phyloP scores from a whole-genome alignment of 2,329 filamentous ascomycete species.

The Elsinoe perseae region DNA sequence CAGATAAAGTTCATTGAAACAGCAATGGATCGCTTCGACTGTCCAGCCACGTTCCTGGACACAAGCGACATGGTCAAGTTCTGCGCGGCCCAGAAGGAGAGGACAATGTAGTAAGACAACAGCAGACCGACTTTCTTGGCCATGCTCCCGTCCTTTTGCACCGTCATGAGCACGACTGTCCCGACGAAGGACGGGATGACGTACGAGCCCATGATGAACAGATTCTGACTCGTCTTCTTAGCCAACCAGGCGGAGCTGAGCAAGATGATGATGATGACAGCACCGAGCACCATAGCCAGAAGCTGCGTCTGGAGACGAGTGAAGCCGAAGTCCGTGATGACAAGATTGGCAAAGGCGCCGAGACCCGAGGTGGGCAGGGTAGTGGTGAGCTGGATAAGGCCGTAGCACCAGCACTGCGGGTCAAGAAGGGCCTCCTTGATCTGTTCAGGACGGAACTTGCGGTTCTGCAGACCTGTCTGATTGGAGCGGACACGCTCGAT shows the following conservation, averaged over 20 bases:
- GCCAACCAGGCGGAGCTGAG: constrained; percentile 59
- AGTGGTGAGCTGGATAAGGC: constrained; percentile 55
- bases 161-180: constrained; percentile 63
- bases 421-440: constrained; percentile 53
- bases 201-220: constrained; percentile 58
- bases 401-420: constrained; percentile 46
- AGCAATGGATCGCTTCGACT: constrained; percentile 64
- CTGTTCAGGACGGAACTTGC: constrained; percentile 46
- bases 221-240: constrained; percentile 61
- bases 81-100: constrained; percentile 66
- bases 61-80: constrained; percentile 48
- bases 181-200: constrained; percentile 63
- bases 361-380: constrained; percentile 66
- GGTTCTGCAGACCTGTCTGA: constrained; percentile 41
- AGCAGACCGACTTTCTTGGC: constrained; percentile 58
- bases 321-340: constrained; percentile 64
- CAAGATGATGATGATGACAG: constrained; percentile 64
- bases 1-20: constrained; percentile 63
- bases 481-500: constrained; percentile 40
- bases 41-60: constrained; percentile 61
- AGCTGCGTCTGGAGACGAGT: constrained; percentile 60
- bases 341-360: constrained; percentile 65
- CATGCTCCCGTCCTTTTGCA: constrained; percentile 48
- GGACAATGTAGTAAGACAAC: constrained; percentile 66
- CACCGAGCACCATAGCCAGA: constrained; percentile 65